Conservation (phyloP, 2,329 filamentous ascomycete species). For the Pseudomassariella vexata region DNA sequence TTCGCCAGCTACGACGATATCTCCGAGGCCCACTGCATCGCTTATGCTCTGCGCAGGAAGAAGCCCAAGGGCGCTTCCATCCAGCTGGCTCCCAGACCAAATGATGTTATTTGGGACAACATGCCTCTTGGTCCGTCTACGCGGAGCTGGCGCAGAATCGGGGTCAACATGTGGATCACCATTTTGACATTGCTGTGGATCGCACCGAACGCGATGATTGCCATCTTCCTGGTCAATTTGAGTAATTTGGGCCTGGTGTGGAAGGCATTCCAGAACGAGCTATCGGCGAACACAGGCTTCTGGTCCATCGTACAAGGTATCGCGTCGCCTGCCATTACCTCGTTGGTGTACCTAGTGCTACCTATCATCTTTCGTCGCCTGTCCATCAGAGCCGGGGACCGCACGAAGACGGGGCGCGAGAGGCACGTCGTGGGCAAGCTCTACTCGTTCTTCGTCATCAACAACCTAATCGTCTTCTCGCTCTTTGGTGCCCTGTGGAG, state of each 20-base stretch:
- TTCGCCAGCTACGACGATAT: slow-evolving; percentile 93
- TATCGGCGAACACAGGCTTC: slow-evolving; percentile 56
- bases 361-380: slow-evolving; percentile 89
- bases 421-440: slow-evolving; percentile 85
- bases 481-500: slow-evolving; percentile 79
- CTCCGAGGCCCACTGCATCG: slow-evolving; percentile 79
- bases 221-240: slow-evolving; percentile 86
- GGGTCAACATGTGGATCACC: slow-evolving; percentile 80
- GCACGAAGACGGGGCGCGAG: slow-evolving; percentile 88
- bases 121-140: slow-evolving; percentile 65
- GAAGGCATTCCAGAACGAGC: slow-evolving; percentile 62
- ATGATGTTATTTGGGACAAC: slow-evolving; percentile 96
- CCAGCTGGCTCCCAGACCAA: slow-evolving; percentile 74
- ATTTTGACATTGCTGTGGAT: slow-evolving; percentile 82
- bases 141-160: slow-evolving; percentile 65
- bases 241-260: slow-evolving; percentile 75
- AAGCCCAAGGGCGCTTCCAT: slow-evolving; percentile 74
- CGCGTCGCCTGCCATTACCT: slow-evolving; percentile 78
- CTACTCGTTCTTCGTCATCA: slow-evolving; percentile 95
- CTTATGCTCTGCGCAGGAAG: slow-evolving; percentile 74
- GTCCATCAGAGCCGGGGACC: slow-evolving; percentile 76
- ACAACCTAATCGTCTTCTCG: slow-evolving; percentile 92
- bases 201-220: slow-evolving; percentile 87
- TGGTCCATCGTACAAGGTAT: slow-evolving; percentile 95
- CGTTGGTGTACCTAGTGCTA: slow-evolving; percentile 78